Percentiles rank a stretch among this genome's conserved stretches.
These are phyloP conservation scores for Picochlorum sp. DNA, from an alignment of 139 green algal genomes.

Conservation along the genomic window DNA sequence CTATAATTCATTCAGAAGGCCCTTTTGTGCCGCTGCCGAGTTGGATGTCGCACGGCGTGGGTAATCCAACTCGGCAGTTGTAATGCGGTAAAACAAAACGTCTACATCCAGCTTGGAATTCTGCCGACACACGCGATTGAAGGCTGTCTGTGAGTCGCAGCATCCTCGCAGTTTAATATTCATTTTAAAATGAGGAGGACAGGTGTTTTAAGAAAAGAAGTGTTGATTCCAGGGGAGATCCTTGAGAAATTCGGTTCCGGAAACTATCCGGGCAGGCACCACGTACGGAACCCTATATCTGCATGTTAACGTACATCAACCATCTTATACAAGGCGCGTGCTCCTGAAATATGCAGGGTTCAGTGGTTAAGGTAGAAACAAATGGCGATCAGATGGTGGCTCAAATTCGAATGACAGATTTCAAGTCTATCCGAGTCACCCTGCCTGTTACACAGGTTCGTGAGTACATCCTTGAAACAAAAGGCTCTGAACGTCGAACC, in stretches of 20 bases:
- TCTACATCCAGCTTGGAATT: too few species aligned
- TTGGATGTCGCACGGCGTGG: too few species aligned
- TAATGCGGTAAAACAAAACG: too few species aligned
- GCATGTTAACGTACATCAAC: too few species aligned
- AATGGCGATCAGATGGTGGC: neutral
- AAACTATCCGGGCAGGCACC: neutral
- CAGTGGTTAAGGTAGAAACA: neutral
- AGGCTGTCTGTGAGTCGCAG: too few species aligned
- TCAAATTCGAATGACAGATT: neutral
- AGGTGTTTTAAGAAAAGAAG: neutral
- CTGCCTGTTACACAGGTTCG: neutral
- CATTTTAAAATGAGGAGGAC: neutral
- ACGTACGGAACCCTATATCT: neutral
- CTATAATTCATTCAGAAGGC: neutral
- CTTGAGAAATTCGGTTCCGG: neutral
- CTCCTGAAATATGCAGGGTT: neutral
- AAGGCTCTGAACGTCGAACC: neutral
- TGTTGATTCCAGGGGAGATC: conserved; percentile 4
- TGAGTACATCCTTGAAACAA: neutral
- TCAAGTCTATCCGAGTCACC: neutral
- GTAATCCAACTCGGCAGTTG: too few species aligned
- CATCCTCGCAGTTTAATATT: too few species aligned
- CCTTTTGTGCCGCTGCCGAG: neutral
- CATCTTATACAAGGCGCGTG: too few species aligned
- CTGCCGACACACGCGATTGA: too few species aligned